phyloP scores from a whole-genome alignment of 208 protist genomes.

The Phytomonas francai region DNA sequence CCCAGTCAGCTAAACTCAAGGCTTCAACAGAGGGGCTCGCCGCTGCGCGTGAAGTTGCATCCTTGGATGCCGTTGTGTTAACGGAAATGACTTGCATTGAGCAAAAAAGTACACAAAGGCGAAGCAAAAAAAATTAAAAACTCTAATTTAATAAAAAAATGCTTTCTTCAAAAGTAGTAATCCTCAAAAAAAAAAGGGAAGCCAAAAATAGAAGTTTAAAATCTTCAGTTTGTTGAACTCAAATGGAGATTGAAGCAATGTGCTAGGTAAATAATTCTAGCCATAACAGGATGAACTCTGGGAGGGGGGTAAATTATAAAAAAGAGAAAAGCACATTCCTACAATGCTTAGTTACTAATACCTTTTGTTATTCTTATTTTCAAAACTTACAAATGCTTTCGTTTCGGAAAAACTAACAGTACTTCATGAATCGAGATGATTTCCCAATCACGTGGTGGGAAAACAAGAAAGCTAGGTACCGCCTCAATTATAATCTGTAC shows the following conservation, averaged over 20 bases:
- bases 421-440: background rate
- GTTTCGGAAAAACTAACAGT: background rate
- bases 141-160: background rate
- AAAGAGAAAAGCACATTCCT: background rate
- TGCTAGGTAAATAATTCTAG: background rate
- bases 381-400: background rate
- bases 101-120: background rate
- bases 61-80: conserved; percentile 1
- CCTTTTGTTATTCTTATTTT: background rate
- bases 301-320: no score
- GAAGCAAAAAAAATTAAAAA: background rate
- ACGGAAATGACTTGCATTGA: conserved; percentile 21
- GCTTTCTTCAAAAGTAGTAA: background rate
- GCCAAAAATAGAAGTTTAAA: background rate
- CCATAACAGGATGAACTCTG: background rate
- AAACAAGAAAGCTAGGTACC: background rate
- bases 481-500: conserved; percentile 1
- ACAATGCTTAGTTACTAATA: background rate
- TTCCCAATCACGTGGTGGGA: background rate
- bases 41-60: background rate
- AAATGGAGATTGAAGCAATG: background rate
- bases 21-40: background rate
- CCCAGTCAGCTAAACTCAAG: conserved; percentile 36
- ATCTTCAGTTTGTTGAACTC: background rate
- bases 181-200: background rate